Base-by-base conservation (phyloP, 2,329 filamentous ascomycete genomes). In the Venturia pyrina region DNA sequence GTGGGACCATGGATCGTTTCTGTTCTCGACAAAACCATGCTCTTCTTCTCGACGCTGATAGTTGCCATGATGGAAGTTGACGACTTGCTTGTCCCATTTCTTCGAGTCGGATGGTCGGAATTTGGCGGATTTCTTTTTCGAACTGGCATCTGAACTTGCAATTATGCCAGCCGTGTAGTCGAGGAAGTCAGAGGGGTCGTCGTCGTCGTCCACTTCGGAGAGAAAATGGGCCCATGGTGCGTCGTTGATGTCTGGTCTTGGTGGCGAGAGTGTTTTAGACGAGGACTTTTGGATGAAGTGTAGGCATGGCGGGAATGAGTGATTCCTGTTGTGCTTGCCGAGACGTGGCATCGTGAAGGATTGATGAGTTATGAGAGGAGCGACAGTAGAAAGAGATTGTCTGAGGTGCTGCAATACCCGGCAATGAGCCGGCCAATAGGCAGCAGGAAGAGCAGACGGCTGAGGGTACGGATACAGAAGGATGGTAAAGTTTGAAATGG, bases 101-200 rank as follows among this genome's bases (percentile, higher is more conserved):
- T 48, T 53, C 17, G 44, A 32, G 28, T 48, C 24, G 15, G 46
- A 34, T 21, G 63, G 37, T 46, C 63, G 44, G 40, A 65, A 65
- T 48, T 65, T 65, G 48, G 32, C 19, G n/a, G 48, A 19, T 40
- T 65, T 65, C 63, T 65, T 65, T 19, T 46, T 65, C 17, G 24
- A 34, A 13, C n/a, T 34, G 17, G 34, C 48, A 32, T 65, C 63
- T 11, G 63, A 57, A n/a, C 37, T 40, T 21, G 63, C 40, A 10
- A 65, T 37, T 24, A 65, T 65, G n/a, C 63, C 63, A 44, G 63
- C 63, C 19, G 44, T 53, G 19, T 56, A 65, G 53, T 65, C 11
- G 63, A 65, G 50, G 50, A 40, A 44, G 21, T 65, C 63, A 43
- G n/a, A 34, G 21, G 44, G 19, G 11, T 65, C 63, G 28, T 65